Conservation (phyloP, 176 grass and related monocot genomes). For the Saccharum officinarum region DNA sequence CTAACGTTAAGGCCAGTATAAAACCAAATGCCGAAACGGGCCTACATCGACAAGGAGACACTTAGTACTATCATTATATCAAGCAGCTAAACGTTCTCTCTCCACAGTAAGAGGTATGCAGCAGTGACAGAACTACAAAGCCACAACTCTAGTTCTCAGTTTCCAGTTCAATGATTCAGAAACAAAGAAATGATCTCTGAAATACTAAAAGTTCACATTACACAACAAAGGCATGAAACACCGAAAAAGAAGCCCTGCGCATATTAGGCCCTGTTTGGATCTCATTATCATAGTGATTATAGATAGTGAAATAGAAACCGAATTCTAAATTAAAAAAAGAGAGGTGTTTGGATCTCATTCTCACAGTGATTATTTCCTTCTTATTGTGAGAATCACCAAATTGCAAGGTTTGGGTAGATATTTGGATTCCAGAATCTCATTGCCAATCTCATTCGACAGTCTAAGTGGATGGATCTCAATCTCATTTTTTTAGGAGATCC, state of each 20-base stretch:
- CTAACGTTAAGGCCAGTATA: not conserved
- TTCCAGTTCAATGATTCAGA: not conserved
- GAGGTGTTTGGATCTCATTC: not conserved
- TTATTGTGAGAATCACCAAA: not conserved
- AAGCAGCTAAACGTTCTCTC: not conserved
- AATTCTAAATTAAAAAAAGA: not conserved
- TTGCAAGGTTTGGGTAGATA: not conserved
- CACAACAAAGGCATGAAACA: not conserved
- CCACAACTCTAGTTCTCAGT: not conserved
- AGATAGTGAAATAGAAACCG: not conserved
- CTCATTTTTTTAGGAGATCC: not conserved
- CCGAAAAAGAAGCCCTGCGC: not conserved
- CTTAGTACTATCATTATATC: not conserved
- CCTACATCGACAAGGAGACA: not conserved
- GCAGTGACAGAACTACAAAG: not conserved
- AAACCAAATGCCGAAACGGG: not conserved
- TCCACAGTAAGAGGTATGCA: not conserved
- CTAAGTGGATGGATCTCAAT: not conserved
- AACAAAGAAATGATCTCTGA: not conserved
- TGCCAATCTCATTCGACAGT: not conserved
- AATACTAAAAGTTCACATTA: not conserved
- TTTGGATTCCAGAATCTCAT: not conserved
- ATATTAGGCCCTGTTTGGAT: too few species aligned
- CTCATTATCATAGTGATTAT: not conserved
- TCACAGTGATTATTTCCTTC: not conserved